phyloP scores from a whole-genome alignment of 192 early-diverging fungal species.

The Coemansia umbellata region DNA sequence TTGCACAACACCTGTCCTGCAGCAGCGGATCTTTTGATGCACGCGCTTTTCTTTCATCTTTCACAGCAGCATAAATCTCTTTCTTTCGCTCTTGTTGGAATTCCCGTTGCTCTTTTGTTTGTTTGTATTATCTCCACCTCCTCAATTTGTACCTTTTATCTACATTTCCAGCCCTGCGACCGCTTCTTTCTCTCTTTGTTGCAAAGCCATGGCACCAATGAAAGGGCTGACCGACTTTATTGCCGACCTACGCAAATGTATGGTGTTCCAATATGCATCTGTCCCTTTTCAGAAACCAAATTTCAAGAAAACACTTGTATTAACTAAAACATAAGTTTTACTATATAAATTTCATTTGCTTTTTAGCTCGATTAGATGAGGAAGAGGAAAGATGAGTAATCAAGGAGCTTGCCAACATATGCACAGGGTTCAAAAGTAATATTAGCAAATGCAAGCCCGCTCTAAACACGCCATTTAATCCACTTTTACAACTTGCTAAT shows the following conservation, averaged over 20 bases:
- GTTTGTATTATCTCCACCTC: neutral
- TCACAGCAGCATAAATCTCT: neutral
- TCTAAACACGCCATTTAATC: neutral
- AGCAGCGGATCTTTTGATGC: too few relatives aligned
- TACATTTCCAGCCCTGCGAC: neutral
- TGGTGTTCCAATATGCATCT: neutral
- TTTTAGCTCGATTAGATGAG: conserved; percentile 86
- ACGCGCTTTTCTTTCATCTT: neutral
- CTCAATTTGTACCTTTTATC: neutral
- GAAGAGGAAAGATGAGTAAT: conserved; percentile 98
- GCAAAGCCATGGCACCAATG: conserved; percentile 59
- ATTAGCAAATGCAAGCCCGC: neutral
- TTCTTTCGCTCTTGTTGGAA: too few relatives aligned
- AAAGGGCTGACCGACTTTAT: conserved; percentile 93
- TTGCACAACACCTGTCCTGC: too few relatives aligned
- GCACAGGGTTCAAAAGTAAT: conserved; percentile 93
- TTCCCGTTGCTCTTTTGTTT: neutral
- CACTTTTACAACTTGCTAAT: too few relatives aligned
- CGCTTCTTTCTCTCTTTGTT: too few relatives aligned
- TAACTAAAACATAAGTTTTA: too few relatives aligned
- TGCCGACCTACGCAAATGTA: conserved; percentile 98
- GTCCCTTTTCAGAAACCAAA: too few relatives aligned
- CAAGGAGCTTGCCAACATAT: conserved; percentile 99
- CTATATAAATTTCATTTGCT: neutral
- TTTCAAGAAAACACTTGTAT: too few relatives aligned